Evolutionary conservation across 805 yeast species (phyloP).

Genomic region (Saccharomyces paradoxus): DNA sequence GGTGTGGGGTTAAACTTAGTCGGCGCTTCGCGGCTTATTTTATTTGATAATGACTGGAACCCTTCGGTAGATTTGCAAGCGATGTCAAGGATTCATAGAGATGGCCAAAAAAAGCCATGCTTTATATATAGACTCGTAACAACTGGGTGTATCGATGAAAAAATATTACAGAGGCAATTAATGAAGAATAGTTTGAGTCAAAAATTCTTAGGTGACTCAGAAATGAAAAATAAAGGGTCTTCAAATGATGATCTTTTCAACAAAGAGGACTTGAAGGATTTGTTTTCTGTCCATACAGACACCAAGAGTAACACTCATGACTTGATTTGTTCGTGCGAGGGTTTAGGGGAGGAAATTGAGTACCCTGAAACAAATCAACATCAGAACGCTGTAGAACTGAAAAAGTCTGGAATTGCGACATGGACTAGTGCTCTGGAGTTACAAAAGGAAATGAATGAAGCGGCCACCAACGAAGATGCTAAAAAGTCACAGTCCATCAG

Average conservation of each 20-base stretch:
- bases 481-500: constrained; percentile 40
- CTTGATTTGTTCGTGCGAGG: constrained; percentile 56
- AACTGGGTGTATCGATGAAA: constrained; percentile 89
- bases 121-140: constrained; percentile 76
- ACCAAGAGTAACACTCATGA: constrained; percentile 70
- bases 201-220: constrained; percentile 44
- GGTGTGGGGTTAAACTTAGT: constrained; percentile 86
- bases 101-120: constrained; percentile 78
- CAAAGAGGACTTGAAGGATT: constrained; percentile 57
- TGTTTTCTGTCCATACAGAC: constrained; percentile 51
- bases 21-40: constrained; percentile 78
- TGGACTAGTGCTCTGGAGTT: constrained; percentile 55
- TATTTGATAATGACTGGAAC: constrained; percentile 95
- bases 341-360: constrained; percentile 38
- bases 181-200: constrained; percentile 75
- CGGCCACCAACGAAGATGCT: constrained; percentile 13
- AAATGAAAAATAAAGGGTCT: constrained; percentile 21
- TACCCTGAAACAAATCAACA: constrained; percentile 10
- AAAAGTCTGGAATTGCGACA: constrained; percentile 12
- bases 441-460: constrained; percentile 17
- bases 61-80: constrained; percentile 91
- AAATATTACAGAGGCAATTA: constrained; percentile 84
- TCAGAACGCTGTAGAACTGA: background rate
- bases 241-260: constrained; percentile 63
- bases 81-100: constrained; percentile 91